These are phyloP conservation scores for Salix suchowensis DNA, from an alignment of 345 rosid species.

Conservation along the genomic window DNA sequence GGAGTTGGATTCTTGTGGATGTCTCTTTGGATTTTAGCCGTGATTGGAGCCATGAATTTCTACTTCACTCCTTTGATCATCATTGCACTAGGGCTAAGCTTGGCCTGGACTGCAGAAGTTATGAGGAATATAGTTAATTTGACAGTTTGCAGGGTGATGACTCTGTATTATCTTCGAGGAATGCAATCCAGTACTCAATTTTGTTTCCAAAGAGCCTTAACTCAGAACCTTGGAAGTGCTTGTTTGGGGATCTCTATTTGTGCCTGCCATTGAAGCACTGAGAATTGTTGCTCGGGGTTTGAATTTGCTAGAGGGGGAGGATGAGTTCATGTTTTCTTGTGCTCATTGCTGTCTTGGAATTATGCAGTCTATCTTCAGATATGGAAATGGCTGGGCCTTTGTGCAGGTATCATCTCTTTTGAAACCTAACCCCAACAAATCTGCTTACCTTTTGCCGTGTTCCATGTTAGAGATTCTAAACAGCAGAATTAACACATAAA, in stretches of 20 bases:
- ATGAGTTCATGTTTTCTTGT: conserved; percentile 96
- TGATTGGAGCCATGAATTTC: conserved; percentile 83
- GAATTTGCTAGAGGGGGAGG: conserved; percentile 94
- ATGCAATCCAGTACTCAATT: conserved; percentile 78
- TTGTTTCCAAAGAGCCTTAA: conserved; percentile 87
- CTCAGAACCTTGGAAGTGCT: conserved; percentile 85
- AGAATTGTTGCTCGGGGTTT: conserved; percentile 77
- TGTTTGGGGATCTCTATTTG: conserved; percentile 90
- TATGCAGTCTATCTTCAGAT: conserved; percentile 69
- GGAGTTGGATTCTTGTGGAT: conserved; percentile 90
- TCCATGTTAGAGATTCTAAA: neutral
- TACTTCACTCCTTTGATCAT: conserved; percentile 49
- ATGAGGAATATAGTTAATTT: conserved; percentile 88
- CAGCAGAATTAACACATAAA: no score
- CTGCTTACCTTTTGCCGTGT: neutral
- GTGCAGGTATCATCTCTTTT: conserved; percentile 64
- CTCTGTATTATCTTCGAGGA: conserved; percentile 79
- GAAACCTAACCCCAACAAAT: neutral
- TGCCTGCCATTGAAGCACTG: conserved; percentile 83
- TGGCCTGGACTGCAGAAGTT: conserved; percentile 88
- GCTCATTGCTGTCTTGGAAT: conserved; percentile 92
- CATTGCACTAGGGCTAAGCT: conserved; percentile 45
- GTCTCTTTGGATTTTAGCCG: conserved; percentile 91
- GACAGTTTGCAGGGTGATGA: conserved; percentile 70
- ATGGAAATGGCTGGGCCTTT: conserved; percentile 97